phyloP scores from a whole-genome alignment of 2,329 filamentous ascomycete species.

The Bipolaris victoriae region DNA sequence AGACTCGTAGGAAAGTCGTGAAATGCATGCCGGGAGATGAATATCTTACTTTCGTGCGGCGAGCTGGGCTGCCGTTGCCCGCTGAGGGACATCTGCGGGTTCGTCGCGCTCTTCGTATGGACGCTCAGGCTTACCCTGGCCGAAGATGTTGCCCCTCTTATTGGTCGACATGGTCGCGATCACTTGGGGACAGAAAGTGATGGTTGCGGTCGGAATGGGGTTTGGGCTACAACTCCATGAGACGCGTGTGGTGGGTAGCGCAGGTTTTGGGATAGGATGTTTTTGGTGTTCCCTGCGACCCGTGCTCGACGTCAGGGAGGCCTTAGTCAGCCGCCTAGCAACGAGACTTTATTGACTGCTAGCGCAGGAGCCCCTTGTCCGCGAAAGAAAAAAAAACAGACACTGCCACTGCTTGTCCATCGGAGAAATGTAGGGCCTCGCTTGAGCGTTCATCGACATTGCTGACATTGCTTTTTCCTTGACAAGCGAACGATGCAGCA shows the following conservation, averaged over 20 bases:
- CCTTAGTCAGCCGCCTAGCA: slow-evolving; percentile 17
- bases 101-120: slow-evolving; percentile 41
- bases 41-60: slow-evolving; percentile 61
- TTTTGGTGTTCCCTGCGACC: slow-evolving; percentile 19
- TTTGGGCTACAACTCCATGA: slow-evolving; percentile 14
- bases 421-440: neutral
- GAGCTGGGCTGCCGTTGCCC: slow-evolving; percentile 62
- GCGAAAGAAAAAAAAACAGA: neutral
- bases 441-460: neutral
- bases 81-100: slow-evolving; percentile 54
- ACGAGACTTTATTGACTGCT: slow-evolving; percentile 3
- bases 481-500: no score
- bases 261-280: slow-evolving; percentile 14
- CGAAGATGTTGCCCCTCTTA: slow-evolving; percentile 38
- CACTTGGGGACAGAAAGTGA: slow-evolving; percentile 18
- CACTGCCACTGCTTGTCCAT: neutral
- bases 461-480: no score
- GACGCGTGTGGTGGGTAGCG: slow-evolving; percentile 13
- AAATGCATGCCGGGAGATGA: slow-evolving; percentile 3
- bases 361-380: neutral
- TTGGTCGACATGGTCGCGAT: slow-evolving; percentile 35
- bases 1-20: neutral
- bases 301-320: slow-evolving; percentile 18
- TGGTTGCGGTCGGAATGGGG: slow-evolving; percentile 13
- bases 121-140: slow-evolving; percentile 36